These are phyloP conservation scores for Fusarium sp. DNA, from an alignment of 2,329 filamentous ascomycete genomes.

Conservation along the genomic window DNA sequence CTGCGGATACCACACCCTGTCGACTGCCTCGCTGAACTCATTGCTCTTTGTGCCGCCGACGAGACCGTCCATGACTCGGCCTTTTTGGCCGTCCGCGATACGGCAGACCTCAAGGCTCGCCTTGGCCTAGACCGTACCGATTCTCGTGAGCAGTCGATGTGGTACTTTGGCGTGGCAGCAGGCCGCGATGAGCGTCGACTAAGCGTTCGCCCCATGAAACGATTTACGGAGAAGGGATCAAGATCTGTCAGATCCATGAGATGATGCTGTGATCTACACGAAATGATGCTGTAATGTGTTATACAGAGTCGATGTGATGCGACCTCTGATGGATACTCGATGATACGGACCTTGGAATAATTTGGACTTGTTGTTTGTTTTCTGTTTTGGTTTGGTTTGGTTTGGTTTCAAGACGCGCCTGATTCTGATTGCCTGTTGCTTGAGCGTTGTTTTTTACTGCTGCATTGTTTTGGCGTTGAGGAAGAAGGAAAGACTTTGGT, in stretches of 20 bases:
- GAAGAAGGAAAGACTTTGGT: constrained; percentile 22
- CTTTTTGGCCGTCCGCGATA: constrained; percentile 79
- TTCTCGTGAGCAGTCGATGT: constrained; percentile 65
- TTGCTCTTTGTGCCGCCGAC: constrained; percentile 83
- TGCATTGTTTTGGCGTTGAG: constrained; percentile 43
- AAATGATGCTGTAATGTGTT: constrained; percentile 38
- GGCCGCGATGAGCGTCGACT: constrained; percentile 60
- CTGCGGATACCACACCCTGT: constrained; percentile 82
- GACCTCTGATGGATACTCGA: constrained; percentile 15
- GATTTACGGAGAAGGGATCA: constrained; percentile 61
- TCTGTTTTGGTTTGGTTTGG: background rate
- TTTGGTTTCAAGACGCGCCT: constrained; percentile 10
- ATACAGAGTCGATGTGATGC: constrained; percentile 7
- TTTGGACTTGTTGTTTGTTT: constrained; percentile 7
- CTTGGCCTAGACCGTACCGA: constrained; percentile 70
- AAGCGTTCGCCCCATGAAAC: constrained; percentile 62
- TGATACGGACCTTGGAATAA: constrained; percentile 22
- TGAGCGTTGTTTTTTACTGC: constrained; percentile 19
- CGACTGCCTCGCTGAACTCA: constrained; percentile 80
- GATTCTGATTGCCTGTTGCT: constrained; percentile 19
- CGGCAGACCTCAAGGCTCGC: constrained; percentile 77
- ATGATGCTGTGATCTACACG: constrained; percentile 34
- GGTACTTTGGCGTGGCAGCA: constrained; percentile 64
- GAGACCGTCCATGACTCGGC: constrained; percentile 80
- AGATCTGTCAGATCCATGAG: constrained; percentile 48